A percentile compares a stretch with the other conserved stretches of the same genome.
Conservation (phyloP, 805 yeast species). For the Cyberlindnera maritima region DNA sequence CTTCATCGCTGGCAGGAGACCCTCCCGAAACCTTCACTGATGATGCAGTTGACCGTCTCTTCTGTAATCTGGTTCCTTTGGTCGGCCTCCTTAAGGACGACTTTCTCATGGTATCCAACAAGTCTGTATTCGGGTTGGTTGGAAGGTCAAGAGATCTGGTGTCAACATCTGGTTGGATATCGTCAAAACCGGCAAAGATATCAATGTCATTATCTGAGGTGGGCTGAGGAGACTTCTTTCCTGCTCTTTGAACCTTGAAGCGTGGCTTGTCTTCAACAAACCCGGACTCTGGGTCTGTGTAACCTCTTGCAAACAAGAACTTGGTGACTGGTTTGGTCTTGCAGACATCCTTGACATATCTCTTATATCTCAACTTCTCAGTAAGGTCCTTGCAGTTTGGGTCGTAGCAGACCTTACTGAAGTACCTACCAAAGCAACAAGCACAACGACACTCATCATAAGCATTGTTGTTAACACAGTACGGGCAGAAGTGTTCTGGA, state of each 20-base stretch:
- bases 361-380: slow-evolving; percentile 26
- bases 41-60: background rate
- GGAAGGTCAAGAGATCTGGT: slow-evolving; percentile 2
- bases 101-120: slow-evolving; percentile 14
- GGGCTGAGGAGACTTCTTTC: background rate
- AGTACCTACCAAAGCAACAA: slow-evolving; percentile 27
- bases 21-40: background rate
- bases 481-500: slow-evolving; percentile 26
- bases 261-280: slow-evolving; percentile 5
- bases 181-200: slow-evolving; percentile 15
- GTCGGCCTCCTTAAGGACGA: slow-evolving; percentile 15
- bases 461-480: slow-evolving; percentile 27
- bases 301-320: slow-evolving; percentile 9
- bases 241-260: background rate
- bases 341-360: slow-evolving; percentile 27
- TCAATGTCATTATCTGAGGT: slow-evolving; percentile 4
- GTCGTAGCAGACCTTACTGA: slow-evolving; percentile 28
- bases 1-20: background rate
- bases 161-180: slow-evolving; percentile 1
- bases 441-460: slow-evolving; percentile 31
- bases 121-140: slow-evolving; percentile 9
- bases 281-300: background rate
- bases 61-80: background rate
- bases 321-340: slow-evolving; percentile 21
- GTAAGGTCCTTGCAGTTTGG: slow-evolving; percentile 21